Evolutionary conservation across 495 filamentous ascomycete genomes (phyloP).

Genomic region (Aspergillus haitiensis): DNA sequence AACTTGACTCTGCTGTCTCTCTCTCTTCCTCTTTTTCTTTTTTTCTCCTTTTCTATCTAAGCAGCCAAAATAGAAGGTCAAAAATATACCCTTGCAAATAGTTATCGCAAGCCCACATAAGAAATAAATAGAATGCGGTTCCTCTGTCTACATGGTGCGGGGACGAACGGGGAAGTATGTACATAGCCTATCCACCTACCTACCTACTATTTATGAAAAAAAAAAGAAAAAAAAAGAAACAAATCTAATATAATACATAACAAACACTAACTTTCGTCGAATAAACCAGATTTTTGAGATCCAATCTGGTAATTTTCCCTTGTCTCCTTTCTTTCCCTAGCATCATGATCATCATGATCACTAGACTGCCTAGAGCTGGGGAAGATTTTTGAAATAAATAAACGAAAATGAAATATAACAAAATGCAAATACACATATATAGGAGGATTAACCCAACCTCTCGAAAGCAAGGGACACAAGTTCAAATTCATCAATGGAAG

Average conservation of each 20-base stretch:
- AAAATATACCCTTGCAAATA: no score
- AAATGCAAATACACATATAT: slow-evolving; percentile 15
- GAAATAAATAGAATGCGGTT: slow-evolving; percentile 34
- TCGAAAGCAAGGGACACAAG: slow-evolving; percentile 35
- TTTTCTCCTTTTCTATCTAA: no score
- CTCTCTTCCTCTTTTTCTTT: no score
- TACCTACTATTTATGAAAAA: neutral
- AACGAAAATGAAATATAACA: neutral
- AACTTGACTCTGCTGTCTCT: no score
- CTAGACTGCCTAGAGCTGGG: no score
- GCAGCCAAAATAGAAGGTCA: no score
- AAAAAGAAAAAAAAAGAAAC: no score
- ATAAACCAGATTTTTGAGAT: slow-evolving; percentile 41
- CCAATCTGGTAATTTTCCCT: slow-evolving; percentile 30
- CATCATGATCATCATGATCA: no score
- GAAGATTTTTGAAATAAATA: neutral
- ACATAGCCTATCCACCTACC: no score
- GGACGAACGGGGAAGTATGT: slow-evolving; percentile 40
- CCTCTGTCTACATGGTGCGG: slow-evolving; percentile 42
- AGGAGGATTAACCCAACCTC: slow-evolving; percentile 36
- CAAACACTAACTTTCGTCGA: no score
- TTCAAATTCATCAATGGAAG: slow-evolving; percentile 41
- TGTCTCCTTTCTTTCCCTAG: neutral
- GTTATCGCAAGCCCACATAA: neutral
- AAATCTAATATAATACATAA: no score